A percentile compares a stretch with the other conserved stretches of the same genome.
phyloP scores from a whole-genome alignment of 2,329 filamentous ascomycete species.

The Aureobasidium namibiae region DNA sequence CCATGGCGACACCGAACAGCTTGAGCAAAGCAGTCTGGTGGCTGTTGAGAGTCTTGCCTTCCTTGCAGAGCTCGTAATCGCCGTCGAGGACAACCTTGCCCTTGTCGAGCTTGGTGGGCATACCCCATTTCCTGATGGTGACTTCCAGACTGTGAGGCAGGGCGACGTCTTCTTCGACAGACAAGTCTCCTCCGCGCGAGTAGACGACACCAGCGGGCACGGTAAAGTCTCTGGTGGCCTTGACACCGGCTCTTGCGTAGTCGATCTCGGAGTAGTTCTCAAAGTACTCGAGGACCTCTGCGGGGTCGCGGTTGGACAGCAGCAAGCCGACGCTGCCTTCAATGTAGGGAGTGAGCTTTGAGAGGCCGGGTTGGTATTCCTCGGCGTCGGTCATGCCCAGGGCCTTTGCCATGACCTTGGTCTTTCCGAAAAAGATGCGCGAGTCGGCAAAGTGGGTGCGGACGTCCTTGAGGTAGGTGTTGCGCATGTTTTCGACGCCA shows the following conservation, averaged over 20 bases:
- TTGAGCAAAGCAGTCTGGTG: slow-evolving; percentile 90
- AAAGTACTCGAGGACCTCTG: slow-evolving; percentile 65
- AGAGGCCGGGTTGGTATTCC: slow-evolving; percentile 71
- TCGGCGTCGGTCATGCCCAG: slow-evolving; percentile 65
- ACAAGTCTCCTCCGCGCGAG: slow-evolving; percentile 68
- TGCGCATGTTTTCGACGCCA: slow-evolving; percentile 93
- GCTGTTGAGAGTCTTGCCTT: slow-evolving; percentile 78
- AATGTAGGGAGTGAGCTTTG: slow-evolving; percentile 61
- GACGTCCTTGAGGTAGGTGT: slow-evolving; percentile 89
- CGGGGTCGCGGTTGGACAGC: slow-evolving; percentile 70
- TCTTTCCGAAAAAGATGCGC: slow-evolving; percentile 97
- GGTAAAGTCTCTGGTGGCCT: slow-evolving; percentile 65
- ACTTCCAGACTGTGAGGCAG: slow-evolving; percentile 85
- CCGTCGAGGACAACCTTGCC: slow-evolving; percentile 75
- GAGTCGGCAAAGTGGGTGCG: slow-evolving; percentile 76
- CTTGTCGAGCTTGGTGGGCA: slow-evolving; percentile 82
- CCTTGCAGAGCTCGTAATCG: slow-evolving; percentile 69
- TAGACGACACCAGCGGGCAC: slow-evolving; percentile 80
- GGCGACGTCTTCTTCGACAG: slow-evolving; percentile 73
- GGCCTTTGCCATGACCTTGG: slow-evolving; percentile 96
- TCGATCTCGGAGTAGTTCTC: slow-evolving; percentile 64
- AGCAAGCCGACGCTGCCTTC: slow-evolving; percentile 80
- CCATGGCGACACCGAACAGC: slow-evolving; percentile 82
- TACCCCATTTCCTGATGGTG: slow-evolving; percentile 76
- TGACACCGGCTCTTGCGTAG: slow-evolving; percentile 80